phyloP scores from a whole-genome alignment of 2,329 filamentous ascomycete genomes.

The Cordyceps militaris region DNA sequence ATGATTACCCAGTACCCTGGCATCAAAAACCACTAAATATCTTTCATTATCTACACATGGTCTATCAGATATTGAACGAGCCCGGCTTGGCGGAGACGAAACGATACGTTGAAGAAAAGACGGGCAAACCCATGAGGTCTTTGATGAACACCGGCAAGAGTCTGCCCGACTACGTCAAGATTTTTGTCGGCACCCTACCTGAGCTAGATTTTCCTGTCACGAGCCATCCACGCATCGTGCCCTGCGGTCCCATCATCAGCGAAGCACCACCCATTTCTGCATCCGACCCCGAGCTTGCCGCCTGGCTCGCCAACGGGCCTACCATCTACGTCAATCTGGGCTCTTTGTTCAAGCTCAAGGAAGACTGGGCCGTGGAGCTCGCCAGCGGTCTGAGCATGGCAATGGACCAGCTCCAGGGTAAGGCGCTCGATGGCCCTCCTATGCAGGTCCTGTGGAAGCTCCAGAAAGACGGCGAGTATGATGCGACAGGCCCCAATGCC shows the following conservation, averaged over 20 bases:
- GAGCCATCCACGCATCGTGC: slow-evolving; percentile 32
- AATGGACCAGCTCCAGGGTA: slow-evolving; percentile 22
- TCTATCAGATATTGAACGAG: slow-evolving; percentile 16
- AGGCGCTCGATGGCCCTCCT: background rate
- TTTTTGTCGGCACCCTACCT: slow-evolving; percentile 23
- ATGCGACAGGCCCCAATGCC: slow-evolving; percentile 8
- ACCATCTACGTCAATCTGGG: slow-evolving; percentile 45
- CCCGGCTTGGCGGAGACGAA: slow-evolving; percentile 9
- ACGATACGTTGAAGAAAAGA: slow-evolving; percentile 14
- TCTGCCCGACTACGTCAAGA: slow-evolving; percentile 14
- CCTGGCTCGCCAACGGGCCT: slow-evolving; percentile 35
- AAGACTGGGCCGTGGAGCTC: slow-evolving; percentile 32
- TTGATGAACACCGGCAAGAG: slow-evolving; percentile 19
- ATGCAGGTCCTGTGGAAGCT: slow-evolving; percentile 31
- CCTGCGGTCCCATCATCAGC: slow-evolving; percentile 41
- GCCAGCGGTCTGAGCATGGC: slow-evolving; percentile 29
- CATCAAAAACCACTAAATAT: slow-evolving; percentile 35
- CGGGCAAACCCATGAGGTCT: slow-evolving; percentile 17
- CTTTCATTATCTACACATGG: slow-evolving; percentile 26
- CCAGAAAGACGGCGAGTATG: slow-evolving; percentile 16
- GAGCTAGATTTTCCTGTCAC: slow-evolving; percentile 34
- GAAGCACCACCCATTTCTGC: slow-evolving; percentile 25
- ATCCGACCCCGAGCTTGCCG: slow-evolving; percentile 32
- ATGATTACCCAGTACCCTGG: slow-evolving; percentile 39
- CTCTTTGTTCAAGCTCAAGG: slow-evolving; percentile 27